Base-by-base conservation (phyloP, 768 basidiomycete genomes). In the Pleurotus eryngii region DNA sequence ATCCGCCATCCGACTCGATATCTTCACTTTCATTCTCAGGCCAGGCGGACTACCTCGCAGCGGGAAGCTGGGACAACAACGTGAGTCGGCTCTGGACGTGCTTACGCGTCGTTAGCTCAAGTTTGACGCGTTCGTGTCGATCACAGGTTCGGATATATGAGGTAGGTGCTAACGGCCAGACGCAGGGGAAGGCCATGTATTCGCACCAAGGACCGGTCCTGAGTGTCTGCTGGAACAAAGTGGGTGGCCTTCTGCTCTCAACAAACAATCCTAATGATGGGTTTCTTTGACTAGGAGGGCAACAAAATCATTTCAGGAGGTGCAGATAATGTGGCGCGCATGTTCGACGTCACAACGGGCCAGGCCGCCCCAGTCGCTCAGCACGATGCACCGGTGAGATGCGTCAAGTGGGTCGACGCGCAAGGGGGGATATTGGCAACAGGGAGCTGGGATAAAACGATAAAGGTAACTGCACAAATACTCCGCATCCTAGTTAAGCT, bases 361-460 rank as follows among this genome's bases (percentile, higher is more conserved):
- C 87, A 88, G 67, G 67, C 86, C 1, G 78, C 80, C 3, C 93
- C 95, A 67, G 87, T 97, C 48, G 94, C 92, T 17, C 89, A 88
- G 58, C 94, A 97, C 60, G 94, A 96, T 69, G 91, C 86, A 48
- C 91, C 90, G 8, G 84, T 96, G 64, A 90, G 86, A 70, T 85
- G 82, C 57, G 87, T 92, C 39, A 80, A 83, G 50, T 94, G 89
- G 84, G 77, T 92, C 55, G 89, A 94, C 60, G 81, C 87, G 18
- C 83, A 81, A 59, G 81, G 82, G 37, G 83, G 90, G 12, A 85
- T 95, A 61, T 76, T 95, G 24, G 92, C 87, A 11, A 97, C 96
- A 1, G 96, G 95, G 7, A 93, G 93, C 55, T 98, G 96, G 96
- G 96, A 98, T 71, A 95, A 95, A 74, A 95, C 92, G 2, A 73